Evolutionary conservation across 2,329 filamentous ascomycete species (phyloP), one percentile per base, ranked within the genome.

Genomic region (Alternaria sp.): DNA sequence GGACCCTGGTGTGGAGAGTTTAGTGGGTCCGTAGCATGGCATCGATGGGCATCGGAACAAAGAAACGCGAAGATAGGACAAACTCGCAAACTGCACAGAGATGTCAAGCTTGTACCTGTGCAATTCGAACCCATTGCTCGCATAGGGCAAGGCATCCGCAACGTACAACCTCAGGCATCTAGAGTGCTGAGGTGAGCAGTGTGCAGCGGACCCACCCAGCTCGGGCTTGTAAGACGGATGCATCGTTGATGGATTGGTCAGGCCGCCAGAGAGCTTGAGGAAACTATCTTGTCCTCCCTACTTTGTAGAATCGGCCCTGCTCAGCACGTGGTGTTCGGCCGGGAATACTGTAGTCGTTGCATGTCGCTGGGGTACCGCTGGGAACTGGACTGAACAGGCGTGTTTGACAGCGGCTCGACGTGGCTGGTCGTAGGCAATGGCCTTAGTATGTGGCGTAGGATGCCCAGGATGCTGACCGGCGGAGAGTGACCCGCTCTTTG

Each of bases 181-280:
- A 53, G 61, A 43, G 33, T 54, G 64, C 55, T 64, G 64, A 61
- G 44, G 64, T 66, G 64, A 66, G 60, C 47, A 46, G 47, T 49
- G 46, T 7, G 37, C 63, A 20, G 45, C 23, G 28, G 45, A 53
- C 59, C 59, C 41, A 59, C 49, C 23, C 37, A 43, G 47, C 47
- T 51, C 47, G 64, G 51, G 61, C 50, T 60, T 53, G 59, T 26
- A 28, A 50, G 59, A 53, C 56, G 53, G 50, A 10, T 51, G 46
- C 46, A 59, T 44, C 37, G 18, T 21, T 43, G 41, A 53, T 44
- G 56, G 33, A 25, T 26, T 51, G 33, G 56, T 18, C 7, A 53
- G 26, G 58, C 53, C 55, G 47, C 47, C 28, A 23, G 18, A 49
- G 37, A 18, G 37, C 37, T 41, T 41, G 37, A 41, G 44, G 46